Percentiles rank a stretch among this genome's conserved stretches.
These are phyloP conservation scores for Begonia fuchsioides DNA, from an alignment of 306 rosid species.

Conservation along the genomic window DNA sequence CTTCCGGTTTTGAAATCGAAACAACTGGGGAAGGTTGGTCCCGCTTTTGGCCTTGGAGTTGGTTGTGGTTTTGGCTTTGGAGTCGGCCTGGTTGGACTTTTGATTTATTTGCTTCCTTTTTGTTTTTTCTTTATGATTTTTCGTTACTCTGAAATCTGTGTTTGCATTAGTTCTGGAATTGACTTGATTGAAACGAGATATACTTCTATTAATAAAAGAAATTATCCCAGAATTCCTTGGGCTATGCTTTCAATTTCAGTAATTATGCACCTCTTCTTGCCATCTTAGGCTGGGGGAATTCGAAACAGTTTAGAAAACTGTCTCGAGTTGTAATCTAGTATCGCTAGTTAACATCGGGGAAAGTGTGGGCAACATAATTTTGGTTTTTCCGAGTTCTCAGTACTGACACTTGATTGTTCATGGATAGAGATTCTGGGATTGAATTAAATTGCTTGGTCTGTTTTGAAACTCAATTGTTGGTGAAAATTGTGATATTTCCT, in stretches of 20 bases:
- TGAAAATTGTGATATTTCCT: no score
- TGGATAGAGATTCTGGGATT: no score
- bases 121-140: neutral
- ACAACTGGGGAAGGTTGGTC: constrained; percentile 61
- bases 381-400: no score
- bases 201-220: neutral
- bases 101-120: neutral
- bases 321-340: no score
- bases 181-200: neutral
- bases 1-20: constrained; percentile 40
- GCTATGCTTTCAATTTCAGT: neutral
- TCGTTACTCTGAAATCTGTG: neutral
- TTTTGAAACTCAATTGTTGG: no score
- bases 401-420: no score
- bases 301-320: no score
- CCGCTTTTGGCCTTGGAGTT: constrained; percentile 69
- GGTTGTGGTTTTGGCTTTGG: constrained; percentile 90
- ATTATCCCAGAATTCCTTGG: neutral
- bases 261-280: neutral
- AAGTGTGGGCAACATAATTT: no score
- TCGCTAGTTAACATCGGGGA: no score
- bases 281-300: no score
- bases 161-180: neutral
- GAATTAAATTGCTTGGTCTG: no score
- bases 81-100: constrained; percentile 76